Evolutionary conservation across 768 basidiomycete genomes (phyloP), one percentile per base, ranked within the genome.

Genomic region (Hortiboletus campestris): DNA sequence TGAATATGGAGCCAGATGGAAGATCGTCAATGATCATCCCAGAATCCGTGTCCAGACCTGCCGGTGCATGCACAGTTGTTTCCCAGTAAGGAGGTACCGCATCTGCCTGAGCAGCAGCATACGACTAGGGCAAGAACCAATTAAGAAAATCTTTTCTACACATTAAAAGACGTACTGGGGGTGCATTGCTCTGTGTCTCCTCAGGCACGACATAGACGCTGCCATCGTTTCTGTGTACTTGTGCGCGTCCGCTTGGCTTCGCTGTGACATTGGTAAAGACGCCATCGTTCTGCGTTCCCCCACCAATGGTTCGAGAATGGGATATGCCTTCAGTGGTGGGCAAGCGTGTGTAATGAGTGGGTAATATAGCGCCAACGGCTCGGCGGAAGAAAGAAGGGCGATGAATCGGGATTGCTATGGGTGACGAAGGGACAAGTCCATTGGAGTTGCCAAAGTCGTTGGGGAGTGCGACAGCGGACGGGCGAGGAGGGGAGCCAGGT

Each of bases 41-140:
- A 3, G 81, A 75, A 42, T 78, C 69, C 1, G 72, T 70, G 46
- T 81, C 79, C 36, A 79, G 53, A 28, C 78, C 75, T 0, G 76
- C 72, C 0, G 93, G 93, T 0, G 94, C 85, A 57, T 95, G 90
- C 10, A 98, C 84, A 0, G 93, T 94, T 1, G 91, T 98, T 67
- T 99, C 96, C 91, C 94, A 98, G 72, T 99, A 99, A 0, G 93
- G 83, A 0, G 97, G 97, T 0, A 90, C 94, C 0, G 91, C 84
- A 67, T 99, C 96, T 29, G 86, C 82, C 58, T 93, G 86, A 3
- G 96, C 97, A 16, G 86, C 81, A 13, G 86, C 80, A 66, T 99
- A 99, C 0, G 94, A 84, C 90, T 94, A 53, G 17, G 38, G 13
- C 29, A 35, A 36, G 31, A 2, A 47, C 62, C 28, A 55, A 56